A percentile compares a stretch with the other conserved stretches of the same genome.
phyloP scores from a whole-genome alignment of 164 flowering plant genomes.

The Euptelea pleiosperma region DNA sequence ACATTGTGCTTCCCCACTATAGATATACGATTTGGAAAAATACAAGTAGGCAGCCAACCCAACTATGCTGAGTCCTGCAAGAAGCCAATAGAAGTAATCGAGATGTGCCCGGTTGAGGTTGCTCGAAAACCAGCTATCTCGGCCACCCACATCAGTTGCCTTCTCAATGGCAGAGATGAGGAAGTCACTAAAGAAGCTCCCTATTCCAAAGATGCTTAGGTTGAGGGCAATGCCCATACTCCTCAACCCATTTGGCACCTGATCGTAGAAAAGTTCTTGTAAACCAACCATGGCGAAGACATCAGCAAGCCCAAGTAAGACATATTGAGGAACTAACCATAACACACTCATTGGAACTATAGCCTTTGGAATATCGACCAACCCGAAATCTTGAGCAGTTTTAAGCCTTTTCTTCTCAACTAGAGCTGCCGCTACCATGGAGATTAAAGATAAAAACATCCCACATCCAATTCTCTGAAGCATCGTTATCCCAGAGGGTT shows the following conservation, averaged over 20 bases:
- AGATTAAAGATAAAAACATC: conserved; percentile 8
- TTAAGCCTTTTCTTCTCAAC: conserved; percentile 19
- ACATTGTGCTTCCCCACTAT: conserved; percentile 5
- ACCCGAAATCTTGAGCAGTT: conserved; percentile 14
- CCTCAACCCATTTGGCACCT: conserved; percentile 20
- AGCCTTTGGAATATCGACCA: conserved; percentile 18
- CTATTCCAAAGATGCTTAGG: conserved; percentile 19
- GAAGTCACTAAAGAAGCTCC: conserved; percentile 27
- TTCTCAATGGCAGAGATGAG: conserved; percentile 23
- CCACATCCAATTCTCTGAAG: conserved; percentile 15
- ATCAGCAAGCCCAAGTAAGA: conserved; percentile 19
- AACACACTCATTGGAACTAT: conserved; percentile 27
- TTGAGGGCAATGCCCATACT: conserved; percentile 22
- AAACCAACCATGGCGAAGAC: conserved; percentile 23
- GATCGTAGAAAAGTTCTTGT: conserved; percentile 29
- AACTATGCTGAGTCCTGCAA: conserved; percentile 19
- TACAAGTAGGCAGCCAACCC: not conserved
- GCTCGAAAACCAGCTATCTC: conserved; percentile 21
- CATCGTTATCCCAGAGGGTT: conserved; percentile 13
- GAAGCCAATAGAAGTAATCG: conserved; percentile 28
- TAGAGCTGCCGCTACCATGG: conserved; percentile 16
- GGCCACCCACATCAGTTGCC: conserved; percentile 2
- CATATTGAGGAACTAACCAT: conserved; percentile 27
- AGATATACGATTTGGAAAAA: conserved; percentile 20
- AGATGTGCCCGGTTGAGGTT: conserved; percentile 27